Base-by-base conservation (phyloP, 192 early-diverging fungal species). In the Podila epigama region DNA sequence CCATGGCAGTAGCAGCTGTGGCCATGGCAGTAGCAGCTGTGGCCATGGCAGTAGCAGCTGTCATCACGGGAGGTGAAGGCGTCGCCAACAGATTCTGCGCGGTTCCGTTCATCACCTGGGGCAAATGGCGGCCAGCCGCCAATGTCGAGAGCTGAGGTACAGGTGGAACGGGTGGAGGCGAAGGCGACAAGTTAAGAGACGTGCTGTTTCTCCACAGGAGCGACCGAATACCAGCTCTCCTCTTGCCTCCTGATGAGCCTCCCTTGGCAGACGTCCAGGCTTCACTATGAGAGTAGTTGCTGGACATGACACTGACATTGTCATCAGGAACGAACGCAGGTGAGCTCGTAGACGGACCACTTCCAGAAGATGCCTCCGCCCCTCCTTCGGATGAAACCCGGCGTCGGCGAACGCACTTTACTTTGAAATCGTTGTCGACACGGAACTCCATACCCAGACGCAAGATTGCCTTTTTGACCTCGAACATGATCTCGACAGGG, bases 401-500 rank as follows among this genome's bases (percentile, higher is more conserved):
- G 34, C 73, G 82, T 4, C 68, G 68, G 29, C 87, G 80, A 0
- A 82, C 70, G 53, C 86, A 88, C 78, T 84, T 84, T 34, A 89
- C 57, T 60, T 88, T 89, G 64, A 81, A 88, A 36, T 89, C 88
- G 1, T 80, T 79, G 53, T 88, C 87, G n/a, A 83, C 79, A 29
- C 84, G 82, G 27, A 83, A 78, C 31, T 85, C 87, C 41, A 89
- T 81, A 0, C 88, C 88, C 83, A 89, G 69, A 9, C 65, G 42
- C 27, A 75, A 57, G 41, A 88, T 77, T 0, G 87, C 85, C 61
- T 86, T 85, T 58, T 91, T 88, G 39, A 93, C 84, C 16, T 89
- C 86, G 33, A 83, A 84, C 58, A 92, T 88, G 41, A 93, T 80
- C 60, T 90, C 90, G 27, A 87, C 84, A 16, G 92, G 92, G 27